Percentiles rank a stretch among this genome's conserved stretches.
phyloP scores from a whole-genome alignment of 306 rosid species.

The Cicer bijugum region DNA sequence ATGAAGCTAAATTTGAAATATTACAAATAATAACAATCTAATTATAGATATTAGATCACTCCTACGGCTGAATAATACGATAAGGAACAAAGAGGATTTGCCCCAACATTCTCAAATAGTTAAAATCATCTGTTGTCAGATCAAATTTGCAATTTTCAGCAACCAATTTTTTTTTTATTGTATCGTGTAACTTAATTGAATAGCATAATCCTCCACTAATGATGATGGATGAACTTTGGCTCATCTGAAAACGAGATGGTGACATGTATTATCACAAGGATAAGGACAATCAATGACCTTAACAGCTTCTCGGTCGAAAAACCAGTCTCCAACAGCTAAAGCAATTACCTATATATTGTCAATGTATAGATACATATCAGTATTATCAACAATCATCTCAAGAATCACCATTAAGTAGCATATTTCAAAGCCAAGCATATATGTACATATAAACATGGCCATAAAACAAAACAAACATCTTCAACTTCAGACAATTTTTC shows the following conservation, averaged over 20 bases:
- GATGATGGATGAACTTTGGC: slow-evolving; percentile 34
- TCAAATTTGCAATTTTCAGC: slow-evolving; percentile 45
- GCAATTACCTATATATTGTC: slow-evolving; percentile 72
- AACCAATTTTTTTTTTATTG: slow-evolving; percentile 43
- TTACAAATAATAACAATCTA: neutral
- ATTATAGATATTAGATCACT: slow-evolving; percentile 5
- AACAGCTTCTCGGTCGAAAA: slow-evolving; percentile 68
- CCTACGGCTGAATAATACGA: neutral
- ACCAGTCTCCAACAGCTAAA: slow-evolving; percentile 93
- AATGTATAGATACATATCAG: neutral
- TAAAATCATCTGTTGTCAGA: slow-evolving; percentile 37
- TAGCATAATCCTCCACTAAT: slow-evolving; percentile 31
- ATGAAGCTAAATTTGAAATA: neutral
- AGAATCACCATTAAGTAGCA: too few species aligned
- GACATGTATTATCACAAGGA: slow-evolving; percentile 91
- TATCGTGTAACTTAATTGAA: slow-evolving; percentile 46
- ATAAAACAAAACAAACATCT: neutral
- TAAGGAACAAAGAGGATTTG: slow-evolving; percentile 16
- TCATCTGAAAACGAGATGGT: slow-evolving; percentile 73
- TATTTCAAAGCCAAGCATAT: too few species aligned
- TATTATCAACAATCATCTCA: neutral
- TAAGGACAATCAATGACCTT: slow-evolving; percentile 85
- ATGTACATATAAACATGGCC: too few species aligned
- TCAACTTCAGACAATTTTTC: neutral
- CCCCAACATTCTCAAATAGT: slow-evolving; percentile 7